Base-by-base conservation (phyloP, 768 basidiomycete genomes). In the Lactarius hengduanensis region DNA sequence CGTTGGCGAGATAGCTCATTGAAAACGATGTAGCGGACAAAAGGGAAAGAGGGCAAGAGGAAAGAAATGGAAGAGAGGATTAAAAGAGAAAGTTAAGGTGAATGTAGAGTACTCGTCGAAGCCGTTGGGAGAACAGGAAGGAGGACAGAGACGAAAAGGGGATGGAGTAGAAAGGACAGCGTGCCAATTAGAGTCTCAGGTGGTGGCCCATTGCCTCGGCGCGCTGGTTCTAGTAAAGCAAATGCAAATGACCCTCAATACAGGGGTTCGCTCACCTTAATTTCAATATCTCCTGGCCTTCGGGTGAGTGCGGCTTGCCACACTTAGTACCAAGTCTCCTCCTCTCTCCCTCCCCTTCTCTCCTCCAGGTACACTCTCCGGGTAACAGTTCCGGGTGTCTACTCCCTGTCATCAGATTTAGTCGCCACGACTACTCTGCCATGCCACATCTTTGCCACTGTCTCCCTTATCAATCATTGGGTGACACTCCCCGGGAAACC, bases 1-100 rank as follows among this genome's bases (percentile, higher is more conserved):
- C 61, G 66, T 74, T 69, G 62, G 72, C 66, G 67, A 76, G 64
- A 70, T 73, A 77, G 66, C 76, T 77, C 77, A 77, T 77, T 65
- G 69, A 59, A 61, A 61, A 54, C 38, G 67, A 62, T 68, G 66
- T 11, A 66, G 65, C 65, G 62, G 70, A 59, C 57, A 55, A 68
- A 70, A 70, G 69, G 70, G 69, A 58, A 63, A 47, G 65, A 57
- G 60, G 57, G 59, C 59, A 67, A 62, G 67, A 63, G 64, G 66
- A 61, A 62, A 20, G 43, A 28, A 38, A 41, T 43, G 56, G 61
- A 66, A 61, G 43, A 47, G 61, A 53, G 34, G 61, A 53, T 53
- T 53, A 34, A 65, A 43, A 59, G 18, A 45, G 58, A 64, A 69
- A 61, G 68, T 59, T 59, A 63, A 58, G 69, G 66, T 50, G 70